Conservation (phyloP, 1,284 basidiomycete species). For the Paramarasmius palmivorus region DNA sequence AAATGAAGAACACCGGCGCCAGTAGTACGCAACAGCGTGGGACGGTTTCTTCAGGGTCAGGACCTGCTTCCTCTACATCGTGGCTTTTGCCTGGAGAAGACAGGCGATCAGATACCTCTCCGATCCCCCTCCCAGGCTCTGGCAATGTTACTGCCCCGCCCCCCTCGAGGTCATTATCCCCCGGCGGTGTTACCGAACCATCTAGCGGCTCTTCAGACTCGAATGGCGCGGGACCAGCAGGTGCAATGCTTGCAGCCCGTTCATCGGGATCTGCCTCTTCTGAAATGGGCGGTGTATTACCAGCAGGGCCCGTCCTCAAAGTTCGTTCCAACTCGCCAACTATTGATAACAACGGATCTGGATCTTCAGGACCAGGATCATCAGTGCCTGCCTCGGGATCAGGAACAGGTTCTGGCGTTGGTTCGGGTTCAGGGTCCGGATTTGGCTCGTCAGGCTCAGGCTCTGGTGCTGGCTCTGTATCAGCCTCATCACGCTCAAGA, state of each 20-base stretch:
- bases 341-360: background rate
- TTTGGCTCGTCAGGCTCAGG: background rate
- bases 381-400: background rate
- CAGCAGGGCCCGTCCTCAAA: background rate
- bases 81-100: background rate
- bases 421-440: background rate
- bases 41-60: no score
- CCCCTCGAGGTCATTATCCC: constrained; percentile 11
- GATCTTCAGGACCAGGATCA: constrained; percentile 1
- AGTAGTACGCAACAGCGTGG: no score
- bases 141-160: background rate
- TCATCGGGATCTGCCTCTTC: background rate
- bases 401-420: background rate
- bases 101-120: background rate
- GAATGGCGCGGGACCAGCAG: background rate
- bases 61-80: no score
- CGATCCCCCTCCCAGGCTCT: background rate
- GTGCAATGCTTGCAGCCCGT: background rate
- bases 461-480: constrained; percentile 4
- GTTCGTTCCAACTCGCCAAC: background rate
- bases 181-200: constrained; percentile 15
- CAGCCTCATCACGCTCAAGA: constrained; percentile 5
- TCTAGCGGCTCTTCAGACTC: constrained; percentile 7
- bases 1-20: no score
- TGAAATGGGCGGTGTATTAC: no score